Evolutionary conservation across 257 asterid genomes (phyloP).

Genomic region (Buddleja alternifolia): DNA sequence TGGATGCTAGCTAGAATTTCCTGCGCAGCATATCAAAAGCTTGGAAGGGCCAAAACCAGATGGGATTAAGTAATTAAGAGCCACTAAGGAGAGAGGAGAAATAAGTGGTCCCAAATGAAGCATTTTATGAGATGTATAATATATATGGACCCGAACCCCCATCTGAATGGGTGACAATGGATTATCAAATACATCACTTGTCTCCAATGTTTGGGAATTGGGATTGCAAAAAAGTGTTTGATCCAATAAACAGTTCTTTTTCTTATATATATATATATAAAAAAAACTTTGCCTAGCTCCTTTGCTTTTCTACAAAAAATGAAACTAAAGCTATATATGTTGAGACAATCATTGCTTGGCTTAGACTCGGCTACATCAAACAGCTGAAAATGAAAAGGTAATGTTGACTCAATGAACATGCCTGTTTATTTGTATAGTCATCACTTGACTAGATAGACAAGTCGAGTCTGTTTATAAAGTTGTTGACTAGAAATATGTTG

Average conservation of each 20-base stretch:
- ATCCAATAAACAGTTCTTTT: background rate
- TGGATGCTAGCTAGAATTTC: no score
- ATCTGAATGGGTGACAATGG: conserved; percentile 35
- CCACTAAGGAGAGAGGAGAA: background rate
- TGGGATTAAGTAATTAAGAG: conserved; percentile 22
- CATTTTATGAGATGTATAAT: conserved; percentile 1
- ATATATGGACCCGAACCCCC: conserved; percentile 34
- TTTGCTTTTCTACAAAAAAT: no score
- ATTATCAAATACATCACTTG: background rate
- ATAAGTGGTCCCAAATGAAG: conserved; percentile 35
- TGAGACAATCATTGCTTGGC: conserved; percentile 44
- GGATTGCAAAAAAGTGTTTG: conserved; percentile 18
- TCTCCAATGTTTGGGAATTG: conserved; percentile 29
- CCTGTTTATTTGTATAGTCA: no score
- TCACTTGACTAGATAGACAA: no score
- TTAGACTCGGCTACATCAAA: background rate
- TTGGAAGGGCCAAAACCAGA: background rate
- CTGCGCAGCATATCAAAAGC: background rate
- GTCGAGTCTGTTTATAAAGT: no score
- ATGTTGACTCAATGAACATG: no score
- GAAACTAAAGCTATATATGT: conserved; percentile 4
- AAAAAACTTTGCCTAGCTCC: no score
- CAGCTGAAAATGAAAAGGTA: background rate
- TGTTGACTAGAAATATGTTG: no score
- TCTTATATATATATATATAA: no score